Evolutionary conservation across 345 rosid species (phyloP).

Genomic region (Corchorus capsularis): DNA sequence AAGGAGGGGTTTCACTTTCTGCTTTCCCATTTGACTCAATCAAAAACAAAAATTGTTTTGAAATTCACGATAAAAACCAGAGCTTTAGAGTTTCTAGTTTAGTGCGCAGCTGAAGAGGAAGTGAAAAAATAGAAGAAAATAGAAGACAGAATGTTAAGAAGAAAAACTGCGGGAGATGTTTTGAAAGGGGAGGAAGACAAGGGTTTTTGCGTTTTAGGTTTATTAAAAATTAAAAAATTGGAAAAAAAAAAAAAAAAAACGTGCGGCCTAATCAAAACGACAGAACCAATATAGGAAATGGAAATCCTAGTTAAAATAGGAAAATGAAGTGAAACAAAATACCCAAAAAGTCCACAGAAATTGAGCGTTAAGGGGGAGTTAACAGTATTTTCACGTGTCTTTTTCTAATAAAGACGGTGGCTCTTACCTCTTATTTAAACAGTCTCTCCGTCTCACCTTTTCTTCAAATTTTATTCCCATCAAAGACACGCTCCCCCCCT

Average conservation of each 20-base stretch:
- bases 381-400: neutral
- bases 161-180: neutral
- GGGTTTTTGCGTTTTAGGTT: slow-evolving; percentile 17
- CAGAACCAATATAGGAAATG: neutral
- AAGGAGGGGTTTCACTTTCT: slow-evolving; percentile 38
- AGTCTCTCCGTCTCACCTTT: neutral
- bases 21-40: slow-evolving; percentile 40
- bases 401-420: neutral
- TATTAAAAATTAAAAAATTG: neutral
- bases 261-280: neutral
- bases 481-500: neutral
- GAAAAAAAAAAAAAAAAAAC: neutral
- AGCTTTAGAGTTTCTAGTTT: neutral
- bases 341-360: neutral
- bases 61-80: neutral
- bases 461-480: neutral
- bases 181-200: neutral
- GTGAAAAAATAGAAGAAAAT: neutral
- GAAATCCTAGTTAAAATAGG: neutral
- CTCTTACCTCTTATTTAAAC: neutral
- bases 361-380: neutral
- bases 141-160: too few species aligned
- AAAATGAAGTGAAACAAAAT: neutral
- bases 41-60: neutral
- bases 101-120: neutral